Evolutionary conservation across 345 rosid genomes (phyloP).

Genomic region (Litchi chinensis): DNA sequence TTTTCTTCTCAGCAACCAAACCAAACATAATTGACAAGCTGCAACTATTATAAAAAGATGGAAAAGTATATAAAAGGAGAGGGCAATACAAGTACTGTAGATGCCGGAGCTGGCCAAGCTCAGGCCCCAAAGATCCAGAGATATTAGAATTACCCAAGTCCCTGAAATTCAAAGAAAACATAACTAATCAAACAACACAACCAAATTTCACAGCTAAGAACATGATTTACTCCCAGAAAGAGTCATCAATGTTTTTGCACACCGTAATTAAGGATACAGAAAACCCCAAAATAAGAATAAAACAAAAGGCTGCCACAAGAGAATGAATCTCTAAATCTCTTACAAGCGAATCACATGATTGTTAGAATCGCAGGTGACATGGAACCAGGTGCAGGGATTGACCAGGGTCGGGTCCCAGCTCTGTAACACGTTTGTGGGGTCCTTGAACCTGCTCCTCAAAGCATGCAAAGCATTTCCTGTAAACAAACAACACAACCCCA

Average conservation of each 20-base stretch:
- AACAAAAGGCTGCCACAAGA: background rate
- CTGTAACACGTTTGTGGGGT: conserved; percentile 72
- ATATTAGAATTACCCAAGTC: conserved; percentile 69
- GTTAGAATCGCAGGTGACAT: conserved; percentile 70
- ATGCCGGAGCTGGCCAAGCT: conserved; percentile 65
- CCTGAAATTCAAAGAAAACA: conserved; percentile 35
- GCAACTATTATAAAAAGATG: background rate
- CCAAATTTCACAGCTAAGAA: conserved; percentile 8
- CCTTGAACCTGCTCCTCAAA: conserved; percentile 60
- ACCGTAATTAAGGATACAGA: background rate
- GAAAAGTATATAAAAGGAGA: background rate
- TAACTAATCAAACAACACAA: background rate
- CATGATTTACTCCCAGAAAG: background rate
- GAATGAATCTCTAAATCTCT: conserved; percentile 15
- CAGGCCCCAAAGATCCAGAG: conserved; percentile 72
- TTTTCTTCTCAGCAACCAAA: conserved; percentile 14
- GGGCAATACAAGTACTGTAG: conserved; percentile 59
- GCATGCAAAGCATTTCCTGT: conserved; percentile 76
- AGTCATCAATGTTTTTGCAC: background rate
- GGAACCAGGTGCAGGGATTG: conserved; percentile 92
- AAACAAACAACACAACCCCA: conserved; percentile 16
- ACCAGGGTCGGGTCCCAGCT: conserved; percentile 95
- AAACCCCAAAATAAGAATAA: background rate
- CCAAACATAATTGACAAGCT: background rate
- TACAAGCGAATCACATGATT: conserved; percentile 67